These are phyloP conservation scores for Tolypocladium nubicola DNA, from an alignment of 2,329 filamentous ascomycete genomes.

Conservation along the genomic window DNA sequence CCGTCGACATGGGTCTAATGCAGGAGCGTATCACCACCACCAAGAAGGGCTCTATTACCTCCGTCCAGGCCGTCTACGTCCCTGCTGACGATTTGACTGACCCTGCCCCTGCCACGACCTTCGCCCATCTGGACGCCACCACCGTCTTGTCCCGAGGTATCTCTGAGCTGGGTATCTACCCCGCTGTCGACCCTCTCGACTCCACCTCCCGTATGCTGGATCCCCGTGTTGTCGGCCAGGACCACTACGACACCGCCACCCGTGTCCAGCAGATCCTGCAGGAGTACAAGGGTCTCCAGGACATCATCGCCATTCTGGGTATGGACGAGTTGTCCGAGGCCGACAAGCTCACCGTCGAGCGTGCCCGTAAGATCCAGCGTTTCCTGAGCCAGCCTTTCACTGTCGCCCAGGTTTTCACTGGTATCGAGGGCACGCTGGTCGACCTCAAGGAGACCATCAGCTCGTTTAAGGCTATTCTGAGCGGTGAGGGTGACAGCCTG, in stretches of 20 bases:
- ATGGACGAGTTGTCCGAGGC: slow-evolving; percentile 99
- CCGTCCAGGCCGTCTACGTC: slow-evolving; percentile 99
- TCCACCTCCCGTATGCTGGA: slow-evolving; percentile 99
- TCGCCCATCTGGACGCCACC: slow-evolving; percentile 99
- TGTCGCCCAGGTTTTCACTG: slow-evolving; percentile 71
- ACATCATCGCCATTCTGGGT: slow-evolving; percentile 99
- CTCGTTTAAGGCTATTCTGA: slow-evolving; percentile 95
- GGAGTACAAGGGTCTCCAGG: slow-evolving; percentile 99
- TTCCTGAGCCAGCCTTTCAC: slow-evolving; percentile 99
- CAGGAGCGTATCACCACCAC: slow-evolving; percentile 99
- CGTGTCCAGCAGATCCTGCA: slow-evolving; percentile 98
- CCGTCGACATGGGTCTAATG: slow-evolving; percentile 98
- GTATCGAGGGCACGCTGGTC: slow-evolving; percentile 92
- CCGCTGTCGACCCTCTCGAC: slow-evolving; percentile 98
- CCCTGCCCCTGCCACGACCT: slow-evolving; percentile 97
- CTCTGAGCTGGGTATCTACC: slow-evolving; percentile 99
- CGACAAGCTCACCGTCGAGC: slow-evolving; percentile 99
- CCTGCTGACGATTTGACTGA: slow-evolving; percentile 99
- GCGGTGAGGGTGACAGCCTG: slow-evolving; percentile 89
- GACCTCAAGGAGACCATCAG: slow-evolving; percentile 97
- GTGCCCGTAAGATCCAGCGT: slow-evolving; percentile 99
- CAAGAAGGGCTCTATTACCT: slow-evolving; percentile 98
- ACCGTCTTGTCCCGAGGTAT: slow-evolving; percentile 99
- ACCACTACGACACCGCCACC: slow-evolving; percentile 93
- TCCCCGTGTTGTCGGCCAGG: slow-evolving; percentile 94